A percentile compares a stretch with the other conserved stretches of the same genome.
Conservation (phyloP, 2,329 filamentous ascomycete genomes). For the Colletotrichum caudatum region DNA sequence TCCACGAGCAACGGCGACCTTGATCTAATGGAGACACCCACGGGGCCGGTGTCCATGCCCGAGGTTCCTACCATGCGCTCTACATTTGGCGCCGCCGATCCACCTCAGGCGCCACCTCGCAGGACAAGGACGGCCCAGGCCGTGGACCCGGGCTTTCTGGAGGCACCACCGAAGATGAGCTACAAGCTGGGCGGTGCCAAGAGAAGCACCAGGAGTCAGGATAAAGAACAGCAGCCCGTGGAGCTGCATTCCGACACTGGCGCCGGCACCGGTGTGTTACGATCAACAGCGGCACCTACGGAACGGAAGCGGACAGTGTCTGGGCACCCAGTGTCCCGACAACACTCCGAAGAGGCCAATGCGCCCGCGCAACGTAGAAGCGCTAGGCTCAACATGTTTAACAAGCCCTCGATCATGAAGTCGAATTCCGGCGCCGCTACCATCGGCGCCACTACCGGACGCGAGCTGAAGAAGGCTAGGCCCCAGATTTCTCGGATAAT, state of each 20-base stretch:
- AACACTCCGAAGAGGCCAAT: conserved; percentile 70
- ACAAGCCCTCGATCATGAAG: conserved; percentile 74
- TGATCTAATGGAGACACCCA: conserved; percentile 75
- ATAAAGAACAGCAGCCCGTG: conserved; percentile 49
- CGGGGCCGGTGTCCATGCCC: conserved; percentile 57
- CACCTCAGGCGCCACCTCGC: conserved; percentile 64
- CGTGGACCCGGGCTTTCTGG: conserved; percentile 63
- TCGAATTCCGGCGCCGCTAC: conserved; percentile 68
- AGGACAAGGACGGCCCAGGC: conserved; percentile 67
- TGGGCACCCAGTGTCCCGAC: conserved; percentile 73
- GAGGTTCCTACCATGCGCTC: conserved; percentile 52
- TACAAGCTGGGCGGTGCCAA: conserved; percentile 65
- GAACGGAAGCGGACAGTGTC: conserved; percentile 94
- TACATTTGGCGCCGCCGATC: conserved; percentile 53
- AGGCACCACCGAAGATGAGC: conserved; percentile 74
- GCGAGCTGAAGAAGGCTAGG: conserved; percentile 87
- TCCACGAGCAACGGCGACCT: conserved; percentile 54
- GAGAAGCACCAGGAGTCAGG: conserved; percentile 54
- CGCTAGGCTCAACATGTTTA: conserved; percentile 75
- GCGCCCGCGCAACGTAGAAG: conserved; percentile 74
- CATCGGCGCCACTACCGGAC: conserved; percentile 69
- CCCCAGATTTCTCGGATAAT: conserved; percentile 76
- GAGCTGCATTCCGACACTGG: conserved; percentile 59
- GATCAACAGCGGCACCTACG: conserved; percentile 59
- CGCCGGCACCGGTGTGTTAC: conserved; percentile 48